These are phyloP conservation scores for Saitozyma podzolica DNA, from an alignment of 768 basidiomycete species.

Conservation along the genomic window DNA sequence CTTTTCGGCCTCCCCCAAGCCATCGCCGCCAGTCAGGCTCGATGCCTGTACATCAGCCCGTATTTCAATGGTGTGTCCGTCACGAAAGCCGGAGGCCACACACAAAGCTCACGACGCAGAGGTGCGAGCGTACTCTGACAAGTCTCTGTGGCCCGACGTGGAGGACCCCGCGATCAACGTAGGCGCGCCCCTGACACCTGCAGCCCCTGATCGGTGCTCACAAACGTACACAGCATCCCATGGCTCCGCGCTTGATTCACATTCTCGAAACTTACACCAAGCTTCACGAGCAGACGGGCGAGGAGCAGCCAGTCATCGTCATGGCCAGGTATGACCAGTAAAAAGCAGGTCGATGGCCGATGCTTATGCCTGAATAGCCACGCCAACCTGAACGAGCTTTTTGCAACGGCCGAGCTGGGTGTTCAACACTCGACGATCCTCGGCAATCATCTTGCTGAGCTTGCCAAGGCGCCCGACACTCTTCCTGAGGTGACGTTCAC, in stretches of 20 bases:
- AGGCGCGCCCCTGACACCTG: too few species aligned
- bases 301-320: slow-evolving; percentile 23
- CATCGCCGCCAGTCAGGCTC: slow-evolving; percentile 59
- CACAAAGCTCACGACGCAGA: slow-evolving; percentile 22
- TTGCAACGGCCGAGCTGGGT: slow-evolving; percentile 18
- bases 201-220: too few species aligned
- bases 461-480: slow-evolving; percentile 11
- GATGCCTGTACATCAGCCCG: slow-evolving; percentile 60
- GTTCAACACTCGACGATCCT: slow-evolving; percentile 11
- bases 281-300: slow-evolving; percentile 16
- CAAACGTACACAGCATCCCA: slow-evolving; percentile 7
- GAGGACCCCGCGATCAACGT: slow-evolving; percentile 15
- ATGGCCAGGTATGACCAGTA: slow-evolving; percentile 8
- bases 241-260: neutral
- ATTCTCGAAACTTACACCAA: slow-evolving; percentile 5
- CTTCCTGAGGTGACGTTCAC: slow-evolving; percentile 1
- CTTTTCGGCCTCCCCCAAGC: slow-evolving; percentile 61
- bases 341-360: too few species aligned
- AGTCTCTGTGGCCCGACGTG: slow-evolving; percentile 16
- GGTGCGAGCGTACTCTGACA: slow-evolving; percentile 20
- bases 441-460: slow-evolving; percentile 12
- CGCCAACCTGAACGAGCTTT: slow-evolving; percentile 17
- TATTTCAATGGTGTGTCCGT: slow-evolving; percentile 56
- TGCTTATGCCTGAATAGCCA: neutral
- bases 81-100: too few species aligned